Percentiles rank a stretch among this genome's conserved stretches.
Conservation (phyloP, 495 filamentous ascomycete genomes). For the Penicillium tannophilum region DNA sequence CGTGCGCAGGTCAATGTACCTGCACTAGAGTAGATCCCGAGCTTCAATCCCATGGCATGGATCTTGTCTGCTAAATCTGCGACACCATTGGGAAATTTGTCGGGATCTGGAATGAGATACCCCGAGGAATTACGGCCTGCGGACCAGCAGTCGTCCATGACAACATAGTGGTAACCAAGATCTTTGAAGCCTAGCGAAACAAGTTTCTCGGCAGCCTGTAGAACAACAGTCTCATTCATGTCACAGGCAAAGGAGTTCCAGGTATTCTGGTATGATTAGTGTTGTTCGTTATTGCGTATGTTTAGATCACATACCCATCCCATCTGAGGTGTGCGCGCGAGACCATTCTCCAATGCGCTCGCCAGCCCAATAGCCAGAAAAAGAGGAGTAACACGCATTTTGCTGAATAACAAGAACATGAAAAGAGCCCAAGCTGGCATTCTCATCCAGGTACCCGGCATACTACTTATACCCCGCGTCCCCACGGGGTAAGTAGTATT, state of each 20-base stretch:
- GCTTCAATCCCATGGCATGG: slow-evolving; percentile 47
- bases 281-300: neutral
- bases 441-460: neutral
- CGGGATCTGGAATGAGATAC: slow-evolving; percentile 39
- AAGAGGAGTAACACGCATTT: slow-evolving; percentile 13
- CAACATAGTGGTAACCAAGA: slow-evolving; percentile 58
- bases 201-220: slow-evolving; percentile 49
- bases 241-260: slow-evolving; percentile 60
- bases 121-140: slow-evolving; percentile 41
- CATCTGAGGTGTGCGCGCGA: slow-evolving; percentile 44
- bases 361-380: slow-evolving; percentile 22
- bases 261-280: slow-evolving; percentile 32
- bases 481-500: slow-evolving; percentile 1
- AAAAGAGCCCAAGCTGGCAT: neutral
- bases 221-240: slow-evolving; percentile 51
- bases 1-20: slow-evolving; percentile 46
- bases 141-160: slow-evolving; percentile 56
- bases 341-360: slow-evolving; percentile 40
- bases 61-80: slow-evolving; percentile 46
- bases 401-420: neutral
- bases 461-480: slow-evolving; percentile 15
- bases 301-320: slow-evolving; percentile 33
- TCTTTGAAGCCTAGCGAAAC: slow-evolving; percentile 53
- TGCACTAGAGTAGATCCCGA: slow-evolving; percentile 55
- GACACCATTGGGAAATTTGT: slow-evolving; percentile 52